A percentile compares a stretch with the other conserved stretches of the same genome.
Evolutionary conservation across 2,329 filamentous ascomycete genomes (phyloP).

Genomic region (Camptophora hylomeconis): DNA sequence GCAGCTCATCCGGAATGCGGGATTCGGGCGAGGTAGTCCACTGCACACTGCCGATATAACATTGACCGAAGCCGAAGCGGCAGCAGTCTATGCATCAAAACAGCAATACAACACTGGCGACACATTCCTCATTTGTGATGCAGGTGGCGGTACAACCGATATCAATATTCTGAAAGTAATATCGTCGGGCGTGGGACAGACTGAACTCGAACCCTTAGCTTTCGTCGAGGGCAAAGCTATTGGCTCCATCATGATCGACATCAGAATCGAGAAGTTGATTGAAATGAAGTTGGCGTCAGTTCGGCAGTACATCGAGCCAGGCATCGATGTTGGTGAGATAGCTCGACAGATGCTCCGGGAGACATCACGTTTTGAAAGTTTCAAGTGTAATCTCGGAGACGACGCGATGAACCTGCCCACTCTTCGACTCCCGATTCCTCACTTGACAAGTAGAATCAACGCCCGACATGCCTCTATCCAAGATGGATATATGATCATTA

Average conservation of each 20-base stretch:
- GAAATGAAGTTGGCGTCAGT: conserved; percentile 5
- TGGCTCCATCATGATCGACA: conserved; percentile 16
- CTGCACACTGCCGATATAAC: conserved; percentile 27
- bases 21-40: conserved; percentile 15
- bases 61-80: conserved; percentile 37
- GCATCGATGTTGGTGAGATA: conserved; percentile 1
- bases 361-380: conserved; percentile 11
- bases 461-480: conserved; percentile 8
- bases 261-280: conserved; percentile 10
- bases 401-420: conserved; percentile 7
- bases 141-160: conserved; percentile 31
- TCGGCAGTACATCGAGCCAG: conserved; percentile 5
- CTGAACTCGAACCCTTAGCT: conserved; percentile 3
- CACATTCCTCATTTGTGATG: conserved; percentile 34
- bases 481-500: conserved; percentile 11
- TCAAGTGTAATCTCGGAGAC: conserved; percentile 15
- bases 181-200: conserved; percentile 5
- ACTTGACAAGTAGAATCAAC: conserved; percentile 5
- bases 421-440: conserved; percentile 11
- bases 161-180: conserved; percentile 14
- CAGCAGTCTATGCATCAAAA: conserved; percentile 31
- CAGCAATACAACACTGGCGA: conserved; percentile 21
- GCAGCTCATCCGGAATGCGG: conserved; percentile 15
- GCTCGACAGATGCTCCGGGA: conserved; percentile 10
- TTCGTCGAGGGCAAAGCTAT: conserved; percentile 12